Base-by-base conservation (phyloP, 2,329 filamentous ascomycete genomes). In the Phyllosticta paracitricarpa region DNA sequence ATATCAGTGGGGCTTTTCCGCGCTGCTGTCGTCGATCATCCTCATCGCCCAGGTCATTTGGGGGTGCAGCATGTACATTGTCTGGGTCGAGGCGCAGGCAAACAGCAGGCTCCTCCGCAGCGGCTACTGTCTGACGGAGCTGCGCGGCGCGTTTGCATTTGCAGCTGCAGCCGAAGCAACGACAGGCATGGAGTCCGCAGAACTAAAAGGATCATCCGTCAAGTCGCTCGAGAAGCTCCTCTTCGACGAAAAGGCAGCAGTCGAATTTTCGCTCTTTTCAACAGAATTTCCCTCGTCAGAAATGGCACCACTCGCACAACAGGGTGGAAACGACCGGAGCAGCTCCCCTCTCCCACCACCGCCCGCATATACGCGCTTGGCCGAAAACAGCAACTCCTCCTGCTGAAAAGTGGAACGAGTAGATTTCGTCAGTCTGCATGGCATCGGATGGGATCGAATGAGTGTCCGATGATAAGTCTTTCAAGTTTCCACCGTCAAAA, bases 1-100 rank as follows among this genome's bases (percentile, higher is more conserved):
- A 0, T 75, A 75, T 52, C 54, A 70, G 61, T 76, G 72, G 73
- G 73, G 73, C 8, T 76, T 75, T 63, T 71, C 70, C 0, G 71
- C 71, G 35, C 67, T 73, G 64, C 64, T 74, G 7, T 66, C 70
- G 2, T 69, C 66, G 3, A 48, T 71, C 3, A 69, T 73, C 24
- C 61, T 73, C 22, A 66, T 75, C 53, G 28, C 69, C 1, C 68
- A 73, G n/a, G 61, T 69, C 2, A 62, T 63, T 9, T 75, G 72
- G 73, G 63, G 63, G 4, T 6, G 70, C 1, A 67, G 64, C 54
- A 73, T 75, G 69, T 75, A 73, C 52, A 61, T 66, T 3, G 53
- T 75, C 9, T 75, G 72, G 71, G 65, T 71, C 25, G 68, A 76
- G 30, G 67, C 73, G 10, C 69, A 70, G 54, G 64, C 69, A 33